Percentiles rank a stretch among this genome's conserved stretches.
Evolutionary conservation across 306 rosid genomes (phyloP).

Genomic region (Urtica urens): DNA sequence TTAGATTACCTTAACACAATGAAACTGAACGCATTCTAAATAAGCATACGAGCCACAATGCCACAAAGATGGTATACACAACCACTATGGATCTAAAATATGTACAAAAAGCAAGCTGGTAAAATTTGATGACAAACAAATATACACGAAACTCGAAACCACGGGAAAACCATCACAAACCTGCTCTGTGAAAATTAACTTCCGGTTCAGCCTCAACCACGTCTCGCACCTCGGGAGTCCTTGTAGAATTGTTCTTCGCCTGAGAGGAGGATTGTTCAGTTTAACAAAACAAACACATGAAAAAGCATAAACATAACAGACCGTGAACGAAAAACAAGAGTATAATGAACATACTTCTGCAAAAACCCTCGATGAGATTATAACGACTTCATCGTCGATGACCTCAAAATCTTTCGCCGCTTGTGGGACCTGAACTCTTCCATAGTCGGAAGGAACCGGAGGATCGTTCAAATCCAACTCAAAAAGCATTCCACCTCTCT

Average conservation of each 20-base stretch:
- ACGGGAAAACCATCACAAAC: conserved; percentile 3
- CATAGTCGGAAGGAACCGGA: conserved; percentile 17
- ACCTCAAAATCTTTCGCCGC: conserved; percentile 13
- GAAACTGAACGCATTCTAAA: too few relatives aligned
- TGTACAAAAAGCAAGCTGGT: too few relatives aligned
- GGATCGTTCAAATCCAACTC: conserved; percentile 28
- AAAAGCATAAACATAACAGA: background rate
- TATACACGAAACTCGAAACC: background rate
- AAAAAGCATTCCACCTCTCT: conserved; percentile 18
- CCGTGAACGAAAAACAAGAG: background rate
- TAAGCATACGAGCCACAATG: too few relatives aligned
- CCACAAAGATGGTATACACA: too few relatives aligned
- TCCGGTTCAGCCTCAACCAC: conserved; percentile 1
- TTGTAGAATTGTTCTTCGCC: conserved; percentile 24
- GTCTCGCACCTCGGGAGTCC: conserved; percentile 18
- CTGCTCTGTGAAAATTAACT: conserved; percentile 9
- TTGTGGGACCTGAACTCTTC: conserved; percentile 12
- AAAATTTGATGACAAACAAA: too few relatives aligned
- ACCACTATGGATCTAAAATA: too few relatives aligned
- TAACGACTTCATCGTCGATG: conserved; percentile 24
- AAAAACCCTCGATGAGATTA: conserved; percentile 25
- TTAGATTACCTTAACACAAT: too few relatives aligned
- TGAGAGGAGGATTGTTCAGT: conserved; percentile 3
- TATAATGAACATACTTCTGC: conserved; percentile 25
- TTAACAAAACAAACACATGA: background rate